Conservation (phyloP, 2,329 filamentous ascomycete genomes). For the Malbranchea cinnamomea region DNA sequence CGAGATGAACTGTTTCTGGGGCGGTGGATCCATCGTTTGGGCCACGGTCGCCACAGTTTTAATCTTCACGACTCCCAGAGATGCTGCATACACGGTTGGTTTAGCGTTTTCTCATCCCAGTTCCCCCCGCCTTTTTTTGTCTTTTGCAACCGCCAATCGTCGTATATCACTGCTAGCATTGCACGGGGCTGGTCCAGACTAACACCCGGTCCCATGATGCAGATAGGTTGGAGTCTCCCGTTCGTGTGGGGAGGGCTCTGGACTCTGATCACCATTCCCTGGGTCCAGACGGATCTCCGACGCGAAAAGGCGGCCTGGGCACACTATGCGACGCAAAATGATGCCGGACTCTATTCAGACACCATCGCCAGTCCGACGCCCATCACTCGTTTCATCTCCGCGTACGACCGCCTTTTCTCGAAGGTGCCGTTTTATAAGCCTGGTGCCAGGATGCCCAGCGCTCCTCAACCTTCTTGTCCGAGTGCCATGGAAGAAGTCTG, state of each 20-base stretch:
- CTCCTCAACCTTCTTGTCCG: no score
- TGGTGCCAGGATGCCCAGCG: no score
- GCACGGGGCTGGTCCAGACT: constrained; percentile 1
- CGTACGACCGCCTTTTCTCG: constrained; percentile 8
- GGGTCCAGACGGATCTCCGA: constrained; percentile 31
- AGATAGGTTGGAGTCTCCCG: constrained; percentile 30
- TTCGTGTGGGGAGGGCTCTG: constrained; percentile 29
- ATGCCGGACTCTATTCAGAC: constrained; percentile 24
- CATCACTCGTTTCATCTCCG: constrained; percentile 23
- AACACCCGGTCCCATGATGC: constrained; percentile 2
- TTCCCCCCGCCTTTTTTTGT: neutral
- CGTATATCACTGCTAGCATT: neutral
- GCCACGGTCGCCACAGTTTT: constrained; percentile 34
- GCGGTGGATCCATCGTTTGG: constrained; percentile 33
- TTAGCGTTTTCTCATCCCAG: constrained; percentile 4
- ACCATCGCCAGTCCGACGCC: constrained; percentile 22
- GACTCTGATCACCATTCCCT: constrained; percentile 31
- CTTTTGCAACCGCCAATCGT: neutral
- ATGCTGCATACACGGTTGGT: constrained; percentile 34
- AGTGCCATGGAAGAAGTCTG: no score
- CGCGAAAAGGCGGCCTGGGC: constrained; percentile 30
- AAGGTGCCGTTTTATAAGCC: constrained; percentile 10
- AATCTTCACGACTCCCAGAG: constrained; percentile 33
- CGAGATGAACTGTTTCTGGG: constrained; percentile 44
- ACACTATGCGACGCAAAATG: constrained; percentile 18